These are phyloP conservation scores for Ustilago hordei DNA, from an alignment of 1,284 basidiomycete genomes.

Conservation along the genomic window DNA sequence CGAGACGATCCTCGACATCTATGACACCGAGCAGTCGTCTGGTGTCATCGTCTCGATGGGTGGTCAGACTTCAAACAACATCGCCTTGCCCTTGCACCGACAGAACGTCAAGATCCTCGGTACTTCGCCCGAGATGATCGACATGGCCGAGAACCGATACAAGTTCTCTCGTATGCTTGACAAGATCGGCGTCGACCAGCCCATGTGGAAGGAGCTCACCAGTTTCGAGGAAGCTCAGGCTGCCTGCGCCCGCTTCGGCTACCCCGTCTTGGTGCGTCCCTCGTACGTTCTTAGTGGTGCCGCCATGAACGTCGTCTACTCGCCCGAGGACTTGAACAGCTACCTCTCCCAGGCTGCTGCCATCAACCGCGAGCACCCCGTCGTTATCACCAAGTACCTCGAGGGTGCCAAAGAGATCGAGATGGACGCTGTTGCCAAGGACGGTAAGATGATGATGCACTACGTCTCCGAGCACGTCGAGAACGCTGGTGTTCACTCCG, in stretches of 20 bases:
- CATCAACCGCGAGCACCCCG: conserved; percentile 95
- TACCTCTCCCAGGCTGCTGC: conserved; percentile 96
- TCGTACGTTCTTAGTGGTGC: conserved; percentile 98
- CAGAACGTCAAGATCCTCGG: conserved; percentile 98
- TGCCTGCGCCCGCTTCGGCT: conserved; percentile 73
- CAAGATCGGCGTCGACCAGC: conserved; percentile 97
- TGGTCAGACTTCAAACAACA: conserved; percentile 98
- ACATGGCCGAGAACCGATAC: conserved; percentile 98
- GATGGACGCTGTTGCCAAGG: conserved; percentile 97
- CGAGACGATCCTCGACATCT: conserved; percentile 96
- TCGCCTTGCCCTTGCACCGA: conserved; percentile 90
- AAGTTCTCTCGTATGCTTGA: conserved; percentile 98
- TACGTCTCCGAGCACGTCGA: conserved; percentile 99
- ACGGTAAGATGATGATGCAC: conserved; percentile 98
- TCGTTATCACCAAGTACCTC: conserved; percentile 99
- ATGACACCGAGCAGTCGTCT: conserved; percentile 87
- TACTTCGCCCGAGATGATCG: conserved; percentile 99
- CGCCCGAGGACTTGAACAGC: conserved; percentile 86
- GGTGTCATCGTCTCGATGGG: conserved; percentile 98
- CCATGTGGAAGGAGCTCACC: conserved; percentile 95
- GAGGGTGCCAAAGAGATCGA: conserved; percentile 99
- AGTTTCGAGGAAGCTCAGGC: conserved; percentile 85
- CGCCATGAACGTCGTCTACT: conserved; percentile 99
- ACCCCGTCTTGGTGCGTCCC: conserved; percentile 94
- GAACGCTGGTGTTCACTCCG: conserved; percentile 97